Evolutionary conservation across 2,329 filamentous ascomycete species (phyloP).

Genomic region (Penicillium janthinellum): DNA sequence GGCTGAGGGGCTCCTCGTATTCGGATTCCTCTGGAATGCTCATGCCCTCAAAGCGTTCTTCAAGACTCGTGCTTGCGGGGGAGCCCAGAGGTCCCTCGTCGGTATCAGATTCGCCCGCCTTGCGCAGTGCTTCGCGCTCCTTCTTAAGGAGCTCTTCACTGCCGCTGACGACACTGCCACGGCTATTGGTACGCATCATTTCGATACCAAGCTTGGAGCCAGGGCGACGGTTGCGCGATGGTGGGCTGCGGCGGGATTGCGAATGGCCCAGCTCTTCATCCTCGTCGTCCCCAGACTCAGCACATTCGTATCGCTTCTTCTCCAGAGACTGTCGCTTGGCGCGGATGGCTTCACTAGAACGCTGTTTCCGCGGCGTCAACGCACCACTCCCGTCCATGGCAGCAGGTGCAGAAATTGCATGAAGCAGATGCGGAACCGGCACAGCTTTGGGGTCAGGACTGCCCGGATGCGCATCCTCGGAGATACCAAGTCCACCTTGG

Average conservation of each 20-base stretch:
- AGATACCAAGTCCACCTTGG: conserved; percentile 76
- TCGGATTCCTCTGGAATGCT: conserved; percentile 40
- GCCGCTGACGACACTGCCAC: conserved; percentile 70
- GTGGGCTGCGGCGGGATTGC: conserved; percentile 54
- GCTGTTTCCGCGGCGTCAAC: conserved; percentile 60
- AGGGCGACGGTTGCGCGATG: conserved; percentile 60
- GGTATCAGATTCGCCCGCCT: conserved; percentile 22
- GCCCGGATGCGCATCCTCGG: conserved; percentile 53
- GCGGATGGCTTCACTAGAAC: conserved; percentile 72
- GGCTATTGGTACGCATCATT: conserved; percentile 97
- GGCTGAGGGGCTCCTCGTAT: conserved; percentile 33
- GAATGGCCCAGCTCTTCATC: conserved; percentile 79
- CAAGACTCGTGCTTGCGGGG: conserved; percentile 29
- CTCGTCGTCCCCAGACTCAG: conserved; percentile 90
- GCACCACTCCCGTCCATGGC: conserved; percentile 57
- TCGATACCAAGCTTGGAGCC: conserved; percentile 91
- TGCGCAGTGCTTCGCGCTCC: conserved; percentile 38
- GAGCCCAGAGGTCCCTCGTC: conserved; percentile 30
- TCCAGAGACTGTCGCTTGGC: conserved; percentile 76
- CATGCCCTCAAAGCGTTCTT: conserved; percentile 37
- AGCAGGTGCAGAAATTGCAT: conserved; percentile 66
- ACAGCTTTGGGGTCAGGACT: conserved; percentile 29
- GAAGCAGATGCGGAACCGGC: conserved; percentile 57
- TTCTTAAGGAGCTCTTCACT: conserved; percentile 43
- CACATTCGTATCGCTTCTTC: conserved; percentile 70